These are phyloP conservation scores for Dendrocalamus sinicus DNA, from an alignment of 176 grass and related monocot species.

Conservation along the genomic window DNA sequence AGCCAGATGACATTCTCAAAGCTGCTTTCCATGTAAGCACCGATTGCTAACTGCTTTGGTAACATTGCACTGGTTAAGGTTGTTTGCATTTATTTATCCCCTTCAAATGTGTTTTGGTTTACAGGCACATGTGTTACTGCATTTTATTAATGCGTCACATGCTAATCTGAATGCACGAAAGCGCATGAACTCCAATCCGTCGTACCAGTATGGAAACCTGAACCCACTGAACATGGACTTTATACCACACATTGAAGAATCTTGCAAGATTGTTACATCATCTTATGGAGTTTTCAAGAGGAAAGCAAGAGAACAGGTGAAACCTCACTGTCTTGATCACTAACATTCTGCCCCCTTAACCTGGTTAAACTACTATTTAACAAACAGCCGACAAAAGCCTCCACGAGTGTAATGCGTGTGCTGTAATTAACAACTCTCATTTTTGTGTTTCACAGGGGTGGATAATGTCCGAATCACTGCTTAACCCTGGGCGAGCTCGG, in stretches of 20 bases:
- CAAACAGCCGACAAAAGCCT: background rate
- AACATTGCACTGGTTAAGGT: slow-evolving; percentile 4
- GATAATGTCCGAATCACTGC: slow-evolving; percentile 94
- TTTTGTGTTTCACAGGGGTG: slow-evolving; percentile 69
- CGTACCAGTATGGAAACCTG: slow-evolving; percentile 41
- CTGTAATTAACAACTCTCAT: background rate
- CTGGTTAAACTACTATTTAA: background rate
- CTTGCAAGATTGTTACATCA: slow-evolving; percentile 88
- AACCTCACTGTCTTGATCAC: background rate
- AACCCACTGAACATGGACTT: slow-evolving; percentile 71
- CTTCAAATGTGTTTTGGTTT: slow-evolving; percentile 6
- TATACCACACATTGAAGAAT: slow-evolving; percentile 78
- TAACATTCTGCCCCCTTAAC: background rate
- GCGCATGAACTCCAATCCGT: slow-evolving; percentile 53
- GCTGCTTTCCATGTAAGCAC: slow-evolving; percentile 91
- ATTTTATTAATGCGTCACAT: slow-evolving; percentile 87
- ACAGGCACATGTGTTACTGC: slow-evolving; percentile 91
- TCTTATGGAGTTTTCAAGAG: slow-evolving; percentile 92
- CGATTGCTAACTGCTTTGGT: slow-evolving; percentile 4
- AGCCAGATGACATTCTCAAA: slow-evolving; percentile 95
- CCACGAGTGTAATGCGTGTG: background rate
- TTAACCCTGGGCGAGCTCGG: slow-evolving; percentile 71
- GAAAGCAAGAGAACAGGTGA: slow-evolving; percentile 91
- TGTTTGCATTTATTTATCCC: slow-evolving; percentile 31
- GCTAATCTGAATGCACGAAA: slow-evolving; percentile 60